These are phyloP conservation scores for Blastocystis sp. DNA, from an alignment of 352 stramenopile genomes.

Conservation along the genomic window DNA sequence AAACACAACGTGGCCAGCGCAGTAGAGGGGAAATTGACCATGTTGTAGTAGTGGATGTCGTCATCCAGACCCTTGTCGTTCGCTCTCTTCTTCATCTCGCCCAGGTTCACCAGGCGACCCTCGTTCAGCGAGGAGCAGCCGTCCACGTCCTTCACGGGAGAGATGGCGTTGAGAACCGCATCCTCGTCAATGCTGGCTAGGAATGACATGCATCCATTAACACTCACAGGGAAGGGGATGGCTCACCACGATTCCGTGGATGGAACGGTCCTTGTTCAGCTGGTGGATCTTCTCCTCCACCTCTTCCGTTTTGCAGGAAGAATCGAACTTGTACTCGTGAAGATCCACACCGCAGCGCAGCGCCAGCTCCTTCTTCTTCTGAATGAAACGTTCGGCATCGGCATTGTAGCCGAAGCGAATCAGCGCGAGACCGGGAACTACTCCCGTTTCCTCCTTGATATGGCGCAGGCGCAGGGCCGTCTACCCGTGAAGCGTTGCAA, in stretches of 20 bases:
- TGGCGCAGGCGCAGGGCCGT: conserved; percentile 45
- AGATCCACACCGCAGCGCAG: conserved; percentile 60
- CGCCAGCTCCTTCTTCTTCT: conserved; percentile 65
- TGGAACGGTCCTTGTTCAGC: conserved; percentile 58
- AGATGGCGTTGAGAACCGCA: conserved; percentile 37
- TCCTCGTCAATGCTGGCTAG: conserved; percentile 48
- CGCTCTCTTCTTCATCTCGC: conserved; percentile 34
- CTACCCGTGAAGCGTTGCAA: background rate
- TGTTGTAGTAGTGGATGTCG: conserved; percentile 68
- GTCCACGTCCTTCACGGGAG: conserved; percentile 66
- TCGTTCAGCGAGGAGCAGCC: conserved; percentile 59
- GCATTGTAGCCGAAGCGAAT: conserved; percentile 65
- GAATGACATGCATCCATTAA: background rate
- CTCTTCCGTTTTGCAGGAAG: conserved; percentile 61
- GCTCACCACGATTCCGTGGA: conserved; percentile 67
- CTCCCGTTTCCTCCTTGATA: conserved; percentile 63
- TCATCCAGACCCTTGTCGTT: conserved; percentile 3
- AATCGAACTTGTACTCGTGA: conserved; percentile 64
- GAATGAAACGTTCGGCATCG: conserved; percentile 61
- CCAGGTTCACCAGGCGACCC: conserved; percentile 58
- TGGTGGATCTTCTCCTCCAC: conserved; percentile 63
- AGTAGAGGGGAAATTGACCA: conserved; percentile 64
- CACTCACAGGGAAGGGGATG: conserved; percentile 29
- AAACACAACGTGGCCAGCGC: conserved; percentile 60
- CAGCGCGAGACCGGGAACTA: conserved; percentile 40